Evolutionary conservation across 371 early-diverging fungal genomes (phyloP).

Genomic region (Mortierella polycephala): DNA sequence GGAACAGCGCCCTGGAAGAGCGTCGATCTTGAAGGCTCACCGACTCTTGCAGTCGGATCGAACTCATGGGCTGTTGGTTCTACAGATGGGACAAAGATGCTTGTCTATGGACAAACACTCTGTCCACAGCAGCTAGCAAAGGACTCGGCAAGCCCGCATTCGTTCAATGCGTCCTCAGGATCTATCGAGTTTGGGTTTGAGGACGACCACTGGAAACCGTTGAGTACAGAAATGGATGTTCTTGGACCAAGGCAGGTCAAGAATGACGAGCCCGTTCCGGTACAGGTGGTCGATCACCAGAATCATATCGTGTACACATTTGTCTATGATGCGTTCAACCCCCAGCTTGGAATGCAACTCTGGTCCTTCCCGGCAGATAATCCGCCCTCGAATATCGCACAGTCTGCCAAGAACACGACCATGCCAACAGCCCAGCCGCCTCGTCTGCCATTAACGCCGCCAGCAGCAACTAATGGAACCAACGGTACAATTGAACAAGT

Average conservation of each 20-base stretch:
- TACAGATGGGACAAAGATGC: conserved; percentile 16
- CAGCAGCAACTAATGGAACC: conserved; percentile 18
- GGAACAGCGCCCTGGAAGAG: conserved; percentile 30
- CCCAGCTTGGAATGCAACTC: conserved; percentile 38
- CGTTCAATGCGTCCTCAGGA: conserved; percentile 18
- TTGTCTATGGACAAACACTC: conserved; percentile 44
- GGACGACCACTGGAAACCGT: conserved; percentile 4
- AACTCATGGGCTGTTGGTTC: conserved; percentile 38
- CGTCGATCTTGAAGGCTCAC: neutral
- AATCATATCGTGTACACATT: conserved; percentile 30
- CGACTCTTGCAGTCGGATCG: conserved; percentile 9
- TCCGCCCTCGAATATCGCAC: conserved; percentile 16
- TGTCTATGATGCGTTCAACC: conserved; percentile 41
- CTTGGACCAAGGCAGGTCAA: conserved; percentile 30
- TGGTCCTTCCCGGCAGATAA: conserved; percentile 25
- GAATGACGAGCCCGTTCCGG: conserved; percentile 33
- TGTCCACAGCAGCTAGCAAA: conserved; percentile 18
- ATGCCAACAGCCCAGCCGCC: conserved; percentile 19
- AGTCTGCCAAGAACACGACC: conserved; percentile 31
- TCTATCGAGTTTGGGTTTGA: conserved; percentile 8
- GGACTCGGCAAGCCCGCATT: conserved; percentile 7
- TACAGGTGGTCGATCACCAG: conserved; percentile 31
- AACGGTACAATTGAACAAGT: conserved; percentile 10
- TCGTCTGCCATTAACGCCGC: conserved; percentile 18
- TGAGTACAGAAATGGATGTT: conserved; percentile 6